Conservation (phyloP, 2,329 filamentous ascomycete species). For the Penicillium brevicompactum region DNA sequence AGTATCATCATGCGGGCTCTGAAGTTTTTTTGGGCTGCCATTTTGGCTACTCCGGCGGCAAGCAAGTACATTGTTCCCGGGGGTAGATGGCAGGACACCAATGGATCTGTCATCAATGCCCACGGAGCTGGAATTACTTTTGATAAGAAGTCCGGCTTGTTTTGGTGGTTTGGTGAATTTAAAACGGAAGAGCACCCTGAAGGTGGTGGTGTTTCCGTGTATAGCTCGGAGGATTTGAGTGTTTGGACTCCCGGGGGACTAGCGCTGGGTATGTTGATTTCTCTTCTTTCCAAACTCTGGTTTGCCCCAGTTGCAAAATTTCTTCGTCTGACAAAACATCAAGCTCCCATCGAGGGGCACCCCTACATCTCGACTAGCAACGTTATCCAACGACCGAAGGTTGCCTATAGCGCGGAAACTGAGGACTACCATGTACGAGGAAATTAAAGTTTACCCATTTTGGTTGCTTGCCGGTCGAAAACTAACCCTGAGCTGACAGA, state of each 20-base stretch:
- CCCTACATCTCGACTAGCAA: conserved; percentile 57
- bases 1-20: neutral
- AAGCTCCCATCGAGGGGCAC: conserved; percentile 57
- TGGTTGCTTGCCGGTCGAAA: neutral
- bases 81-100: conserved; percentile 62
- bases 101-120: conserved; percentile 62
- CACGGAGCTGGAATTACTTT: conserved; percentile 61
- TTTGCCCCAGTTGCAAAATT: too few species aligned
- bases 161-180: conserved; percentile 65
- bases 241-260: conserved; percentile 62
- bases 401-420: conserved; percentile 58
- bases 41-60: conserved; percentile 9
- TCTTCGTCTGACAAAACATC: neutral
- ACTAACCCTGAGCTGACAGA: conserved; percentile 33
- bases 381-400: conserved; percentile 66
- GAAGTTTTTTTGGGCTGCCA: neutral
- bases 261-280: conserved; percentile 50
- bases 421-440: conserved; percentile 58
- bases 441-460: neutral
- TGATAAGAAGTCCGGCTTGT: conserved; percentile 56
- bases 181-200: conserved; percentile 61
- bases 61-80: conserved; percentile 65
- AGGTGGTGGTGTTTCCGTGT: conserved; percentile 62
- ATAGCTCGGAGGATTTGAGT: conserved; percentile 62
- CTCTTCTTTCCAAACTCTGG: neutral